Conservation (phyloP, 1,284 basidiomycete genomes). For the Rhodotorula sp. region DNA sequence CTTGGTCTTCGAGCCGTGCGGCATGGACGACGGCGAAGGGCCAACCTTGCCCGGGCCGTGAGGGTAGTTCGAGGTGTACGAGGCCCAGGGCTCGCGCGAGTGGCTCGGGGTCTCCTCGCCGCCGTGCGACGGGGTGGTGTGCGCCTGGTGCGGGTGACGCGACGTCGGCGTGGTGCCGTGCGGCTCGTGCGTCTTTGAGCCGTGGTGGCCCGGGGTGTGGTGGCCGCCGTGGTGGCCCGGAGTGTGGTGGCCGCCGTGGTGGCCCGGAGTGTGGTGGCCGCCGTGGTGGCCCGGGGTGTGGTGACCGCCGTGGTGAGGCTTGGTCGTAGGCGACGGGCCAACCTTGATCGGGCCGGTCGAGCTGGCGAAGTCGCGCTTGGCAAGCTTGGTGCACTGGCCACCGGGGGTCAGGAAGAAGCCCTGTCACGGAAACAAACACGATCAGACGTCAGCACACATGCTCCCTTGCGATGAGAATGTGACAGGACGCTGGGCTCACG, state of each 20-base stretch:
- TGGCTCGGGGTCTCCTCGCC: not conserved
- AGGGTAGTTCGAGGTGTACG: no score
- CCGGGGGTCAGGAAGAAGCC: conserved; percentile 34
- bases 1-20: conserved; percentile 1
- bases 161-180: not conserved
- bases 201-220: not conserved
- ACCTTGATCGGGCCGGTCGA: conserved; percentile 4
- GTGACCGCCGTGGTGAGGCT: not conserved
- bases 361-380: conserved; percentile 27
- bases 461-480: no score
- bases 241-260: not conserved
- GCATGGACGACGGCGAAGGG: not conserved
- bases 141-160: conserved; percentile 4
- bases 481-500: conserved; percentile 2
- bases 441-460: no score
- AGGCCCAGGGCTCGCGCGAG: no score
- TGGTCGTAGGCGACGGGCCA: conserved; percentile 2
- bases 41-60: conserved; percentile 5
- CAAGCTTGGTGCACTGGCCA: conserved; percentile 32
- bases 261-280: not conserved
- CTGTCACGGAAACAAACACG: conserved; percentile 4
- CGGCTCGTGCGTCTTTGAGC: no score
- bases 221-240: not conserved
- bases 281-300: not conserved
- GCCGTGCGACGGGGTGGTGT: no score